Evolutionary conservation across 73 alveolate genomes (phyloP).

Genomic region (Tetrahymena malaccensis): DNA sequence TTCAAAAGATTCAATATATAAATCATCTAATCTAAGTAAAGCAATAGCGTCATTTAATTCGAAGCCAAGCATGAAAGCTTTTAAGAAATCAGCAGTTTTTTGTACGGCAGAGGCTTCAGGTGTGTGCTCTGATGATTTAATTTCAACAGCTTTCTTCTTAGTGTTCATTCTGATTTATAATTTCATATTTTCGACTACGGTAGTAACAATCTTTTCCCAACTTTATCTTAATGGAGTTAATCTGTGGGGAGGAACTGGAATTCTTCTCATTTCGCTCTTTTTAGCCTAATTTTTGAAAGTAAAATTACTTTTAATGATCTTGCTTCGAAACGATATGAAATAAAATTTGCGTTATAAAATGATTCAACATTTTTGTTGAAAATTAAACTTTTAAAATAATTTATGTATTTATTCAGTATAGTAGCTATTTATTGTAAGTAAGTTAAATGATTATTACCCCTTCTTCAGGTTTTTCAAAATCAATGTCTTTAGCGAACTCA

Average conservation of each 20-base stretch:
- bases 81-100: constrained; percentile 93
- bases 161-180: constrained; percentile 98
- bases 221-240: constrained; percentile 91
- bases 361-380: neutral
- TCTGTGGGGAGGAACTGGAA: constrained; percentile 95
- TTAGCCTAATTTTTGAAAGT: neutral
- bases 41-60: constrained; percentile 98
- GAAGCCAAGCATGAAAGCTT: constrained; percentile 93
- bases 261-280: constrained; percentile 74
- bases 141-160: constrained; percentile 92
- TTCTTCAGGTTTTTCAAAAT: constrained; percentile 12
- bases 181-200: constrained; percentile 99
- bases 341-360: no score
- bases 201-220: constrained; percentile 97
- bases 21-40: constrained; percentile 95
- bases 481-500: constrained; percentile 18
- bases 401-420: neutral
- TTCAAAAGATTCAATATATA: constrained; percentile 95
- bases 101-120: constrained; percentile 90
- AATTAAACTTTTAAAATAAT: no score
- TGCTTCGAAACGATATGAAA: neutral
- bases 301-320: neutral
- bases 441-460: neutral
- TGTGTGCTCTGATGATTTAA: constrained; percentile 87
- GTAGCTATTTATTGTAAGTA: neutral